These are phyloP conservation scores for Neodidymelliopsis sp. DNA, from an alignment of 2,329 filamentous ascomycete species.

Conservation along the genomic window DNA sequence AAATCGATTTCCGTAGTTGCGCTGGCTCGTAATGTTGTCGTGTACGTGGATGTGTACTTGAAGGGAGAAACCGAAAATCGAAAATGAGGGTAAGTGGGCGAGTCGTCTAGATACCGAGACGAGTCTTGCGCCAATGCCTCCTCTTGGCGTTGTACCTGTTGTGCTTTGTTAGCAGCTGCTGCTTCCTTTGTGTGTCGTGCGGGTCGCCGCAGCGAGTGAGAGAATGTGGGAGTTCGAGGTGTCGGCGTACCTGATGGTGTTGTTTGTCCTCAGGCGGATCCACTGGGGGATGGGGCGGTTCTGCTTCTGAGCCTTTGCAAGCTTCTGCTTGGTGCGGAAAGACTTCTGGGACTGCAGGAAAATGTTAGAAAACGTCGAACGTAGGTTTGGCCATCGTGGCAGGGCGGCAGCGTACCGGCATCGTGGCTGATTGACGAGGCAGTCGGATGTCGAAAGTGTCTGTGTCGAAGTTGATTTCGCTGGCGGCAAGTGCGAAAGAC, in stretches of 20 bases:
- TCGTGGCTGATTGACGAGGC: constrained; percentile 46
- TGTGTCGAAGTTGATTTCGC: constrained; percentile 18
- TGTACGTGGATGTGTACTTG: constrained; percentile 16
- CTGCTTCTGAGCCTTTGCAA: constrained; percentile 99
- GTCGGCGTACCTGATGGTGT: constrained; percentile 90
- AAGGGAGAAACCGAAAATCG: constrained; percentile 41
- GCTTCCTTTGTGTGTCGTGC: constrained; percentile 1
- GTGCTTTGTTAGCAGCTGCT: constrained; percentile 21
- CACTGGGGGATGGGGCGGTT: constrained; percentile 99
- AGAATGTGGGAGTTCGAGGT: constrained; percentile 13
- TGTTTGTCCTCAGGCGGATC: constrained; percentile 97
- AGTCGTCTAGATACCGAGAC: constrained; percentile 92
- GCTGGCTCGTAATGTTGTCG: constrained; percentile 35
- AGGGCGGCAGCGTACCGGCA: constrained; percentile 45
- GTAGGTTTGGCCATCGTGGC: constrained; percentile 11
- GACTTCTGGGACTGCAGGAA: constrained; percentile 90
- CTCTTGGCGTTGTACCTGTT: constrained; percentile 99
- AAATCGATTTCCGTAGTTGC: constrained; percentile 41
- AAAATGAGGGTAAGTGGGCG: constrained; percentile 50
- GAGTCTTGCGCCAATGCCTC: constrained; percentile 99
- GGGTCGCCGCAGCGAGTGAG: not conserved
- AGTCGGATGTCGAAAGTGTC: constrained; percentile 44
- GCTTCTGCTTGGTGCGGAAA: constrained; percentile 99
- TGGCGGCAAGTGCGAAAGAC: constrained; percentile 14
- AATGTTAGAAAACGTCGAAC: constrained; percentile 17